Percentiles rank a stretch among this genome's conserved stretches.
Evolutionary conservation across 2,329 filamentous ascomycete genomes (phyloP).

Genomic region (Tolypocladium guangdongense): DNA sequence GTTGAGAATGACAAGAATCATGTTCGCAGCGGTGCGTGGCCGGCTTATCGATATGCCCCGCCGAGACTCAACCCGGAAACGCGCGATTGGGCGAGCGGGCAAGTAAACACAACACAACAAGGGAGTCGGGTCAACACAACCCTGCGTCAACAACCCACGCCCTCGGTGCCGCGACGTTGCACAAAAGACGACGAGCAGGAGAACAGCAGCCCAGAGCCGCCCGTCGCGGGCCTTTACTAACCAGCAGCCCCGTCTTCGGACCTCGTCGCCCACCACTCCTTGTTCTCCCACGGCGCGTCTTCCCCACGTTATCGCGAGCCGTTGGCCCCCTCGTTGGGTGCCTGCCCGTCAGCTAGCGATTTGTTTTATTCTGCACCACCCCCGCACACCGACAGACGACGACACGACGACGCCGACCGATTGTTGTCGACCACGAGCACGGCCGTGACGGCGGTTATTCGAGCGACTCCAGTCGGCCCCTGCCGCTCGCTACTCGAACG

Average conservation of each 20-base stretch:
- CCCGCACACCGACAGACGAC: constrained; percentile 2
- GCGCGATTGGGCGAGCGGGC: not conserved
- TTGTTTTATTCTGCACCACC: constrained; percentile 1
- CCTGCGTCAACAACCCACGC: not conserved
- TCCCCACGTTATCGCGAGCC: not conserved
- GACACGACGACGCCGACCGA: not conserved
- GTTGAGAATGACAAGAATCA: not conserved
- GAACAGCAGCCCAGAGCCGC: not conserved
- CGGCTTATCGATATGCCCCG: constrained; percentile 9
- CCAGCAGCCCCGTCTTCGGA: not conserved
- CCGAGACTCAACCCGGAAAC: not conserved
- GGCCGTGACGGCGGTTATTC: not conserved
- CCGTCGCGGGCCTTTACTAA: not conserved
- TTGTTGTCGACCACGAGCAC: not conserved
- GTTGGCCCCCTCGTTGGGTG: not conserved
- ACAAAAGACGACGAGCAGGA: not conserved
- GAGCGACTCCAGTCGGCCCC: not conserved
- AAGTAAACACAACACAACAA: constrained; percentile 5
- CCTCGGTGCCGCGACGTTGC: not conserved
- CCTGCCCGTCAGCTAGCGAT: not conserved
- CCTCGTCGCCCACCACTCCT: not conserved
- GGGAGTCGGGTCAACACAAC: too few species aligned
- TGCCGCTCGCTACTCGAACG: not conserved
- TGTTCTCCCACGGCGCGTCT: not conserved
- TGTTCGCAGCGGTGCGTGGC: not conserved